Evolutionary conservation across 2,329 filamentous ascomycete species (phyloP).

Genomic region (Xylogone sp.): DNA sequence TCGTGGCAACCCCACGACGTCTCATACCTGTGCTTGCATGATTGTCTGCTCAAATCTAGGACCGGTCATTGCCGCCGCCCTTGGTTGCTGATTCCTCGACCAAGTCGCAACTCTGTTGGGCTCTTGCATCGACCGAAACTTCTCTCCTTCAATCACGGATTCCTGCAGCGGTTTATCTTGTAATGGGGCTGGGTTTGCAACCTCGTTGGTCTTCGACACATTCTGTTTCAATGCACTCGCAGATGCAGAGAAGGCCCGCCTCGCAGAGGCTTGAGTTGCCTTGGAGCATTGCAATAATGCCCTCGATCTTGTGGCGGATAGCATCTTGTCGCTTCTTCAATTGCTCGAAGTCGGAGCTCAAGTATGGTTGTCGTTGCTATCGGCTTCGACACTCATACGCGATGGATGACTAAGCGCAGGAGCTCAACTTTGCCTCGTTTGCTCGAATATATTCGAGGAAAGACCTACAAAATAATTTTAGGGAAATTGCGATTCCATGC

Average conservation of each 20-base stretch:
- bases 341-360: slow-evolving; percentile 11
- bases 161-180: slow-evolving; percentile 53
- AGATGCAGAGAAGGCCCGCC: slow-evolving; percentile 29
- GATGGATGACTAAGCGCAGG: slow-evolving; percentile 10
- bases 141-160: slow-evolving; percentile 37
- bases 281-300: slow-evolving; percentile 35
- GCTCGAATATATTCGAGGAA: not conserved
- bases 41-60: slow-evolving; percentile 97
- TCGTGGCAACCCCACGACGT: too few species aligned
- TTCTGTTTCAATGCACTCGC: slow-evolving; percentile 50
- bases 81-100: slow-evolving; percentile 80
- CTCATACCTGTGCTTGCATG: slow-evolving; percentile 79
- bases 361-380: slow-evolving; percentile 5
- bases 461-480: not conserved
- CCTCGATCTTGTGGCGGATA: slow-evolving; percentile 36
- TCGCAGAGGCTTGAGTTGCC: slow-evolving; percentile 22
- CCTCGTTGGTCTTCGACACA: slow-evolving; percentile 59
- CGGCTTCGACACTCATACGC: slow-evolving; percentile 3
- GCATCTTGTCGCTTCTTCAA: slow-evolving; percentile 33
- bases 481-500: not conserved
- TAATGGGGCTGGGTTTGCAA: slow-evolving; percentile 44
- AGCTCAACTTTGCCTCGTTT: not conserved
- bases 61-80: slow-evolving; percentile 82
- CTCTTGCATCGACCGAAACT: slow-evolving; percentile 54
- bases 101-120: slow-evolving; percentile 81